A percentile compares a stretch with the other conserved stretches of the same genome.
These are phyloP conservation scores for Durotheca rogersii DNA, from an alignment of 495 filamentous ascomycete species.

Conservation along the genomic window DNA sequence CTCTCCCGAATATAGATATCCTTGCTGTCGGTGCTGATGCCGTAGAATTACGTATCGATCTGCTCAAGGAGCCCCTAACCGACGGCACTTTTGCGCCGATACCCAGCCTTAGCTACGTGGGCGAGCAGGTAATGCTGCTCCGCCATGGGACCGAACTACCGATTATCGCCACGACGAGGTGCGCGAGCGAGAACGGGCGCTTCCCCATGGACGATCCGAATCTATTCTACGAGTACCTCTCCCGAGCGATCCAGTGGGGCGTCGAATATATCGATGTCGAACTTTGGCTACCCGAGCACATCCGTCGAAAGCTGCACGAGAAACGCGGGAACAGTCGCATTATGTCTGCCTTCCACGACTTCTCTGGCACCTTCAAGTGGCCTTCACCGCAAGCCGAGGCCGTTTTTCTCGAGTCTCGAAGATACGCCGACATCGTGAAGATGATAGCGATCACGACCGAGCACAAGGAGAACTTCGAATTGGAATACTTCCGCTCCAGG, in stretches of 20 bases:
- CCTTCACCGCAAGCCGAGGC: conserved; percentile 65
- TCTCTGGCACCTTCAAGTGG: conserved; percentile 81
- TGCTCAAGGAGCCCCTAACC: conserved; percentile 69
- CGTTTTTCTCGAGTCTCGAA: conserved; percentile 66
- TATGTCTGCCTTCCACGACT: conserved; percentile 86
- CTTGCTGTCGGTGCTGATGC: conserved; percentile 81
- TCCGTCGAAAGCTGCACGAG: conserved; percentile 64
- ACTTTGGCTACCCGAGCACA: conserved; percentile 76
- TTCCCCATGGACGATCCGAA: conserved; percentile 79
- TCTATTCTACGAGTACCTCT: conserved; percentile 74
- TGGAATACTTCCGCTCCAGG: conserved; percentile 82
- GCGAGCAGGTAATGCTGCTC: conserved; percentile 78
- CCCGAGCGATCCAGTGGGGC: conserved; percentile 78
- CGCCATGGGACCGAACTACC: conserved; percentile 80
- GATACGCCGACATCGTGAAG: conserved; percentile 81
- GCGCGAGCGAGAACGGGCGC: conserved; percentile 74
- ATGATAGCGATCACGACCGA: conserved; percentile 81
- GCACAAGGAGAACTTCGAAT: conserved; percentile 79
- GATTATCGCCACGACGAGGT: conserved; percentile 83
- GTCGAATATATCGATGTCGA: conserved; percentile 88
- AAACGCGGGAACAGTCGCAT: conserved; percentile 73
- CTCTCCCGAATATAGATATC: conserved; percentile 81
- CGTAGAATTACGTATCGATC: conserved; percentile 78
- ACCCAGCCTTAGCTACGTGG: conserved; percentile 78
- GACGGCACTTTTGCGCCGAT: conserved; percentile 59